Conservation (phyloP, 495 filamentous ascomycete genomes). For the Peziza echinospora region DNA sequence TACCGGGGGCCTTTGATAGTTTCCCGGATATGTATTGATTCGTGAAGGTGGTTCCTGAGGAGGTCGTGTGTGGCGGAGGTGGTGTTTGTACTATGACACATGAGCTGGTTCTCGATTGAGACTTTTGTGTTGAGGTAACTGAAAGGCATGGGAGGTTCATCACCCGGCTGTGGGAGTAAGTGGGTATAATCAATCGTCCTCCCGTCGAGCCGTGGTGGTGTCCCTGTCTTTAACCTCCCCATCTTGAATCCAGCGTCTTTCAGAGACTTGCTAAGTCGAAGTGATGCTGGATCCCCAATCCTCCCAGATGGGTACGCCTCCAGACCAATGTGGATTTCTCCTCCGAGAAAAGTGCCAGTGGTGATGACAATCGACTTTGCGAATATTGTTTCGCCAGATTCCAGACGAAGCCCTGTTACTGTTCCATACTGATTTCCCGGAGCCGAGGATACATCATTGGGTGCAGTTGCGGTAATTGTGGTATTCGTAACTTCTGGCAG, state of each 20-base stretch:
- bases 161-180: conserved; percentile 53
- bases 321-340: conserved; percentile 90
- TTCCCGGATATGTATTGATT: conserved; percentile 88
- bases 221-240: conserved; percentile 85
- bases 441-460: conserved; percentile 27
- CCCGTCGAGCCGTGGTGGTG: conserved; percentile 66
- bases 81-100: conserved; percentile 66
- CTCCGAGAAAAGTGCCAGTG: conserved; percentile 85
- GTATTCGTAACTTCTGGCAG: no score
- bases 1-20: conserved; percentile 86
- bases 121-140: conserved; percentile 70
- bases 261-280: conserved; percentile 80
- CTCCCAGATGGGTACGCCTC: conserved; percentile 66
- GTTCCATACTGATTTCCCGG: conserved; percentile 37
- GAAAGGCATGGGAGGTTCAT: conserved; percentile 74
- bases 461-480: no score
- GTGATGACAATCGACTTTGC: conserved; percentile 78
- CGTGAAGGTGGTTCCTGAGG: conserved; percentile 66
- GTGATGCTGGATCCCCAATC: conserved; percentile 86
- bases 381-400: conserved; percentile 67
- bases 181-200: conserved; percentile 58
- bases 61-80: conserved; percentile 66
- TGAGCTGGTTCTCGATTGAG: conserved; percentile 55
- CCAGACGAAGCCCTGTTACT: conserved; percentile 69
- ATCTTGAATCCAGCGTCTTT: conserved; percentile 76